A percentile compares a stretch with the other conserved stretches of the same genome.
phyloP scores from a whole-genome alignment of 2,329 filamentous ascomycete genomes.

The Phaeosphaeria sp. region DNA sequence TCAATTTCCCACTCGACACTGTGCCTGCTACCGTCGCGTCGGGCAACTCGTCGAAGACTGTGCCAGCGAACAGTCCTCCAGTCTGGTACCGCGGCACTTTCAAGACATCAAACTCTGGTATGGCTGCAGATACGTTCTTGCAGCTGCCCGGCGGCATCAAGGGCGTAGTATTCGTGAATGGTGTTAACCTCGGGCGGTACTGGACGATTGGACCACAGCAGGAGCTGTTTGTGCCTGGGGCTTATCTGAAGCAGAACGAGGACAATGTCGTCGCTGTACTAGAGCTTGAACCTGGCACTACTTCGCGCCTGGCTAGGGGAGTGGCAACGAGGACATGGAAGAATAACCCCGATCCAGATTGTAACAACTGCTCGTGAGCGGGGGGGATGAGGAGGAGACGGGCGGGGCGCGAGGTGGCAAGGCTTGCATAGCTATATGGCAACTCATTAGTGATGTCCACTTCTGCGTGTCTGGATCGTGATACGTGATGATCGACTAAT shows the following conservation, averaged over 20 bases:
- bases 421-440: too few relatives aligned
- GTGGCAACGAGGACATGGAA: constrained; percentile 34
- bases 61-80: constrained; percentile 7
- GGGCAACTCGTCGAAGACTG: background rate
- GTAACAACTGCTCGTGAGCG: constrained; percentile 9
- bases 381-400: too few relatives aligned
- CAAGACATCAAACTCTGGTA: constrained; percentile 6
- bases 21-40: background rate
- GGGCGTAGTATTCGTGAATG: constrained; percentile 57
- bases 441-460: too few relatives aligned
- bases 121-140: constrained; percentile 48
- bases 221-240: constrained; percentile 56
- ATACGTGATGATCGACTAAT: too few relatives aligned
- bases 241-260: constrained; percentile 36
- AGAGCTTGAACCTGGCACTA: constrained; percentile 50
- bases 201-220: constrained; percentile 59
- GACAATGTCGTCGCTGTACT: constrained; percentile 54
- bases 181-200: constrained; percentile 55
- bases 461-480: too few relatives aligned
- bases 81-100: constrained; percentile 30
- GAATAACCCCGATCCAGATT: constrained; percentile 42
- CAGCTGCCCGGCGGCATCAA: constrained; percentile 52
- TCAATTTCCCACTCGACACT: constrained; percentile 45
- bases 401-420: too few relatives aligned
- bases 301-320: constrained; percentile 15